phyloP scores from a whole-genome alignment of 352 stramenopile species.

The Globisporangium paddicum region DNA sequence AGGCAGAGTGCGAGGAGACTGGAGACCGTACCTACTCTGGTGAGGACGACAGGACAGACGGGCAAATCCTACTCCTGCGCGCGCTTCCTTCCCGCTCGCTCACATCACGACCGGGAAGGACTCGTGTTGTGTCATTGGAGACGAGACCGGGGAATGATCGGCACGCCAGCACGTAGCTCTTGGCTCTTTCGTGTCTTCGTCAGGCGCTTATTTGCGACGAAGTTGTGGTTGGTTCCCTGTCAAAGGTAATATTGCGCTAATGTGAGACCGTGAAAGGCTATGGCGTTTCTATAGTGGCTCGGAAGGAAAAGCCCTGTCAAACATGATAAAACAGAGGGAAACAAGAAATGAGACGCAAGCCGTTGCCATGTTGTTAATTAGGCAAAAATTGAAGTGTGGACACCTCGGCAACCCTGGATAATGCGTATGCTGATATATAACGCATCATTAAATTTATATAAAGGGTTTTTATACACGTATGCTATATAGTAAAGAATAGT shows the following conservation, averaged over 20 bases:
- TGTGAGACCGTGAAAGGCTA: neutral
- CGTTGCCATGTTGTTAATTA: neutral
- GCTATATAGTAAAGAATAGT: no score
- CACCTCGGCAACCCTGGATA: neutral
- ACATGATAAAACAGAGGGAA: neutral
- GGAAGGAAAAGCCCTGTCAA: neutral
- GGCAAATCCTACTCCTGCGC: neutral
- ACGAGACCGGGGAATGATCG: neutral
- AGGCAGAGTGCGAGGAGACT: neutral
- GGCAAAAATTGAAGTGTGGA: constrained; percentile 1
- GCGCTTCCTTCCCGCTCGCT: neutral
- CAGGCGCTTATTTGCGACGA: neutral
- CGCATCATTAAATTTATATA: no score
- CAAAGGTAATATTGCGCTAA: neutral
- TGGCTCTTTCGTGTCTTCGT: neutral
- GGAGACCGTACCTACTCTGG: no score
- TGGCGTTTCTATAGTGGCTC: neutral
- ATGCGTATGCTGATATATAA: neutral
- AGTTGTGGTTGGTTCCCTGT: neutral
- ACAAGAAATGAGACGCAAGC: neutral
- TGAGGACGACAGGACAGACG: neutral
- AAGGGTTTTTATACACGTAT: no score
- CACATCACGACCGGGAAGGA: neutral
- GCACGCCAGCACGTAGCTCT: no score
- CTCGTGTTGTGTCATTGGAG: neutral